Evolutionary conservation across 768 basidiomycete species (phyloP), one percentile per base, ranked within the genome.

Genomic region (Amyloporia xantha): DNA sequence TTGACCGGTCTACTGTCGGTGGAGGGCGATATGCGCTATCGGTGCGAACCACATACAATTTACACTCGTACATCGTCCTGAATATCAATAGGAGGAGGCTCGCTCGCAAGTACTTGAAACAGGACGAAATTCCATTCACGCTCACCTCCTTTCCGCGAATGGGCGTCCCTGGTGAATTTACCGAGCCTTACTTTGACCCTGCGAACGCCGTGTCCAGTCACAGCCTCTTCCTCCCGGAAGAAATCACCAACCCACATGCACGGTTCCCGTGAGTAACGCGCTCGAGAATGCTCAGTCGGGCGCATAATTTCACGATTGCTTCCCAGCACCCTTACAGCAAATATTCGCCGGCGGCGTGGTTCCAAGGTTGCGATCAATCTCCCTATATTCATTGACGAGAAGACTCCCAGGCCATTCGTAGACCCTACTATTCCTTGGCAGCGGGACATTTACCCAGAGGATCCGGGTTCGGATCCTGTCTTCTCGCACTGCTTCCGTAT

Each of bases 331-430:
- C 75, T 98, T n/a, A 96, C 96, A 1, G 90, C 94, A 47, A 98
- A 98, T 64, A 98, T 98, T 61, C 79, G 96, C 57, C 75, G 76
- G 43, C 74, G 96, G 58, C 77, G 95, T 62, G 91, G 91, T 15
- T 91, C 91, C 2, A 96, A 96, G 66, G 94, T 98, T 35, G 84
- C 85, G 12, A 96, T 98, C 60, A 94, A 98, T 65, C 77, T 98
- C 46, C 96, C 96, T 7, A 70, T 99, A 49, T 99, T 82, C 68
- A 75, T 93, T 41, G 96, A 99, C 66, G 72, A 79, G 33, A 80
- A 83, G 35, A 98, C 95, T 0, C 91, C 89, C 13, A 76, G 78
- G 23, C 92, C 93, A 6, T 96, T 96, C 67, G 75, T 95, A 39
- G 93, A 97, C 59, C 88, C 90, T 5, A 83, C 88, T n/a, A 87